A percentile compares a stretch with the other conserved stretches of the same genome.
These are phyloP conservation scores for Xerocomus amazonicus DNA, from an alignment of 1,284 basidiomycete genomes.

Conservation along the genomic window DNA sequence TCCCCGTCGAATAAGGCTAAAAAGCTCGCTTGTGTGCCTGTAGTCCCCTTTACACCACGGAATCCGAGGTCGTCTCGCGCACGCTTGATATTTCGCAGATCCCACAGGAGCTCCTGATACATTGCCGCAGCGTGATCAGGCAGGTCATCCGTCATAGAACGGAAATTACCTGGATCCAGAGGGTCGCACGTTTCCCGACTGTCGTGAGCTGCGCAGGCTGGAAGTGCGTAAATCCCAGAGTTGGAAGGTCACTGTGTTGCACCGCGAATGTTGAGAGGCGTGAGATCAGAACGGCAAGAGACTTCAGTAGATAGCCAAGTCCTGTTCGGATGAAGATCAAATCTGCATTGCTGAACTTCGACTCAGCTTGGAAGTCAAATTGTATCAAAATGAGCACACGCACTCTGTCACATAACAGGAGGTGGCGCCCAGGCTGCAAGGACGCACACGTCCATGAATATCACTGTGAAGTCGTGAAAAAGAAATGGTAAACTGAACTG, in stretches of 20 bases:
- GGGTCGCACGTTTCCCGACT: conserved; percentile 97
- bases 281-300: conserved; percentile 87
- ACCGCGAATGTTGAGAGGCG: conserved; percentile 79
- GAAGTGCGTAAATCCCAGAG: conserved; percentile 98
- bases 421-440: conserved; percentile 82
- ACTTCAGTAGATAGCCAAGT: conserved; percentile 81
- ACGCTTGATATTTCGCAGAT: conserved; percentile 89
- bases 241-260: conserved; percentile 75
- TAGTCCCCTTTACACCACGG: conserved; percentile 98
- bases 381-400: conserved; percentile 29
- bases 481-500: conserved; percentile 52
- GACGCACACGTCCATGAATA: conserved; percentile 8
- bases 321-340: conserved; percentile 93
- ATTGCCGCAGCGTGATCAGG: not conserved
- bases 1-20: conserved; percentile 93
- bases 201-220: conserved; percentile 98
- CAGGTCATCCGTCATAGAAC: conserved; percentile 1
- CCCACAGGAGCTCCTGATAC: conserved; percentile 88
- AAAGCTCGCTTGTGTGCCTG: conserved; percentile 97
- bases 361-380: conserved; percentile 14
- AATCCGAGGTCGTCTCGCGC: conserved; percentile 95
- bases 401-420: conserved; percentile 99
- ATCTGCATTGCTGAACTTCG: conserved; percentile 78
- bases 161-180: conserved; percentile 84
- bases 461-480: conserved; percentile 6